Base-by-base conservation (phyloP, 2,329 filamentous ascomycete species). In the Paramyrothecium sp. region DNA sequence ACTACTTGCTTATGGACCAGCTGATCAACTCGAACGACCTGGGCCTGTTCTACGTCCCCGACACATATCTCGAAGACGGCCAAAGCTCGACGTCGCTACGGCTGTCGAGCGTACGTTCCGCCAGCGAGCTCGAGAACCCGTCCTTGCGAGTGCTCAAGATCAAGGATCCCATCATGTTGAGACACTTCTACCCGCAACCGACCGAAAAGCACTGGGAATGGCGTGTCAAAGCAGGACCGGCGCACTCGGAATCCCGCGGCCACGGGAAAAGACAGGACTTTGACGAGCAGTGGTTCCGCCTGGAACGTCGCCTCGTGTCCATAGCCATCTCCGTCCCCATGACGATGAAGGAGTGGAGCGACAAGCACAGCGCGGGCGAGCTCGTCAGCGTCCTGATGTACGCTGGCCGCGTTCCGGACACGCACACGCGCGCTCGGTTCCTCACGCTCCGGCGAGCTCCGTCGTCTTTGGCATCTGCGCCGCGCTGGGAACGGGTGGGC, bases 401-500 rank as follows among this genome's bases (percentile, higher is more conserved):
- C 26, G 48, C 53, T 19, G 53, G 52, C 41, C 56, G 55, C 22
- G 21, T 54, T 20, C 56, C 56, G 8, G 48, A 38, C 17, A 11
- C 53, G 20, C 56, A 58, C 50, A 53, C 49, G 3, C 34, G 56
- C 12, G 56, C 56, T 20, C 38, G 56, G 38, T 58, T 58, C 30
- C 30, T 58, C 20, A 58, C 56, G 4, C 33, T 58, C 26, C 53
- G 46, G 16, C 51, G 53, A 54, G 53, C 55, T 13, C 26, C 26
- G 26, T 46, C 55, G 56, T 41, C 47, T n/a, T 33, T 38, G 20
- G 51, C 53, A n/a, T 58, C 52, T 51, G 56, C 48, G 38, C 20
- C 34, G 23, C 20, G 48, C n/a, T 58, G 56, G 56, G 56, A 58
- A 22, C 55, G 56, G 5, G 49, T 58, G n/a, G 56, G 56, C 26